Percentiles rank a stretch among this genome's conserved stretches.
Evolutionary conservation across 2,329 filamentous ascomycete species (phyloP).

Genomic region (Penicillium griseofulvum): DNA sequence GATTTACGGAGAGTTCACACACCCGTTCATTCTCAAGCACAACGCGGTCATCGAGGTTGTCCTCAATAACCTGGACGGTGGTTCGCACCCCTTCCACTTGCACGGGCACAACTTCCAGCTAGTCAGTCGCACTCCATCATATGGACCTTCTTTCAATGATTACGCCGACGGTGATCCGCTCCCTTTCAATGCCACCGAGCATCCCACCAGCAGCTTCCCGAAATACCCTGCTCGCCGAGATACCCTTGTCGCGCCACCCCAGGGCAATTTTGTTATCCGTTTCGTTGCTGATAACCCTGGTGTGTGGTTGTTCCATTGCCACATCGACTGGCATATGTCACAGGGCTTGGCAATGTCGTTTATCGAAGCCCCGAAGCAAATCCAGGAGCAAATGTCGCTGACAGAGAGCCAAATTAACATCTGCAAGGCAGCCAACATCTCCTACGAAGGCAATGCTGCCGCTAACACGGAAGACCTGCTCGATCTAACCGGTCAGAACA

Average conservation of each 20-base stretch:
- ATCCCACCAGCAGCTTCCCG: conserved; percentile 44
- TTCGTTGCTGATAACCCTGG: conserved; percentile 49
- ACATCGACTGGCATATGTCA: conserved; percentile 74
- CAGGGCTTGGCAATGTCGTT: conserved; percentile 66
- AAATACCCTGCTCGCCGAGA: conserved; percentile 65
- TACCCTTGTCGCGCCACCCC: conserved; percentile 62
- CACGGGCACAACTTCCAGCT: conserved; percentile 66
- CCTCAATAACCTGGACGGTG: conserved; percentile 44
- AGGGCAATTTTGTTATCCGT: conserved; percentile 64
- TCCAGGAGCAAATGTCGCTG: conserved; percentile 62
- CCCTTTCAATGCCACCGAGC: conserved; percentile 17
- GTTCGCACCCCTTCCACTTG: conserved; percentile 50
- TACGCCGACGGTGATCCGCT: conserved; percentile 38
- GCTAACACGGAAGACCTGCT: conserved; percentile 64
- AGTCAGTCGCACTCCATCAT: conserved; percentile 56
- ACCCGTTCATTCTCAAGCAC: conserved; percentile 46
- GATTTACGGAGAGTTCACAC: conserved; percentile 65
- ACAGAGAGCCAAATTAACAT: conserved; percentile 60
- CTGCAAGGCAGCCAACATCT: conserved; percentile 55
- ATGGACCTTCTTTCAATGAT: conserved; percentile 58
- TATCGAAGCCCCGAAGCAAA: conserved; percentile 59
- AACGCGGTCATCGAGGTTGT: conserved; percentile 46
- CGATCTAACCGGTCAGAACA: conserved; percentile 62
- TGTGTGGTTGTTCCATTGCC: conserved; percentile 74
- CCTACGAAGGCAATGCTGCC: conserved; percentile 68